Evolutionary conservation across 345 rosid species (phyloP).

Genomic region (Erodium maritimum): DNA sequence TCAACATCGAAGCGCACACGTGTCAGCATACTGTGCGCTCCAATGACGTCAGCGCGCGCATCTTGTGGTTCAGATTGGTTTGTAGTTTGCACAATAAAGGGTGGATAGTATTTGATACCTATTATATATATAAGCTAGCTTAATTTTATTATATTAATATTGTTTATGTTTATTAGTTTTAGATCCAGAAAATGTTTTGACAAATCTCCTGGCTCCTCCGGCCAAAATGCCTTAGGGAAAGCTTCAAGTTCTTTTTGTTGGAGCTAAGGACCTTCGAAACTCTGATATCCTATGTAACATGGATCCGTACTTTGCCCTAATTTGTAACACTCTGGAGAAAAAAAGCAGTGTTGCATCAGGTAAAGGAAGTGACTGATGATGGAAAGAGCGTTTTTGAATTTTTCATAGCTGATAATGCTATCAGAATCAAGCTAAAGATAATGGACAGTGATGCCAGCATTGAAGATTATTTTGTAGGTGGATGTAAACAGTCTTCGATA

Average conservation of each 20-base stretch:
- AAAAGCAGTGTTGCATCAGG: constrained; percentile 65
- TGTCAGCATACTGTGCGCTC: no score
- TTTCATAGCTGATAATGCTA: constrained; percentile 34
- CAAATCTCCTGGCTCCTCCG: background rate
- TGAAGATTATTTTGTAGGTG: constrained; percentile 55
- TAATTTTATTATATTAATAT: no score
- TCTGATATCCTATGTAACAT: constrained; percentile 42
- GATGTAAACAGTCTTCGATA: constrained; percentile 47
- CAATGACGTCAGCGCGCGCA: no score
- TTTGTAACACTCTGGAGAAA: constrained; percentile 60
- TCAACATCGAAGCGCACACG: no score
- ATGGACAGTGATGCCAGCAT: constrained; percentile 54
- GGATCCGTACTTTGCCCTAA: constrained; percentile 60
- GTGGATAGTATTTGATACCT: no score
- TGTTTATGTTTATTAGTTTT: no score
- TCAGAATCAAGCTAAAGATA: constrained; percentile 41
- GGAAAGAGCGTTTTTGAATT: constrained; percentile 81
- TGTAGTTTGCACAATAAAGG: no score
- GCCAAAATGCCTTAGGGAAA: constrained; percentile 27
- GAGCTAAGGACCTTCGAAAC: constrained; percentile 32
- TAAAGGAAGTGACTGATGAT: constrained; percentile 47
- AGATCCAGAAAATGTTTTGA: background rate
- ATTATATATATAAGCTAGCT: no score
- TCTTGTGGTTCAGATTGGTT: no score
- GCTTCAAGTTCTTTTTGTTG: constrained; percentile 36